phyloP scores from a whole-genome alignment of 768 basidiomycete species.

The Tulasnella calospora region DNA sequence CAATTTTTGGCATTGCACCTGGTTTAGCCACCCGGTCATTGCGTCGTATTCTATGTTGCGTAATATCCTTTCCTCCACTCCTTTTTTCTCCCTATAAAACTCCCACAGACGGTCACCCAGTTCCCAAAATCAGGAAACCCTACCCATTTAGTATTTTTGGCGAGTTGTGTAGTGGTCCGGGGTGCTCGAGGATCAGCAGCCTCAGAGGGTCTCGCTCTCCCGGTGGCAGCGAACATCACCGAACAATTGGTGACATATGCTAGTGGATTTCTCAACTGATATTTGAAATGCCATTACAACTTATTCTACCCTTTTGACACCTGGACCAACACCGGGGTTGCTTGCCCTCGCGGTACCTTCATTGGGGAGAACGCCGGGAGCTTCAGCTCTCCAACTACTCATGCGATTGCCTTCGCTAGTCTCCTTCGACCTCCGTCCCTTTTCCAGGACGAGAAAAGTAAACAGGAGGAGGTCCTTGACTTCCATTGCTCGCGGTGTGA shows the following conservation, averaged over 20 bases:
- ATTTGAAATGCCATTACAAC: neutral
- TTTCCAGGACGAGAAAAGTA: constrained; percentile 45
- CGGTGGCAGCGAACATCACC: neutral
- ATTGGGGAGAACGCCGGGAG: neutral
- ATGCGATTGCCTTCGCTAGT: constrained; percentile 31
- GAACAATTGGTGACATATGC: neutral
- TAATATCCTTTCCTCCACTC: too few relatives aligned
- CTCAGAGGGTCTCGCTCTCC: too few relatives aligned
- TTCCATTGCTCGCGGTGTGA: constrained; percentile 38
- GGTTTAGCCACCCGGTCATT: too few relatives aligned
- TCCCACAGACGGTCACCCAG: too few relatives aligned
- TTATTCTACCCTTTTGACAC: neutral
- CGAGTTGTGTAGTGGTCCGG: too few relatives aligned
- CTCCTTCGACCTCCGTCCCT: constrained; percentile 38
- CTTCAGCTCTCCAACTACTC: neutral
- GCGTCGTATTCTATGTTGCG: too few relatives aligned
- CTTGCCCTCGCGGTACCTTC: neutral
- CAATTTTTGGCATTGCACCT: too few relatives aligned
- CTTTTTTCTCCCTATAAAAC: too few relatives aligned
- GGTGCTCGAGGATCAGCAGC: too few relatives aligned
- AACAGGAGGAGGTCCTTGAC: constrained; percentile 41
- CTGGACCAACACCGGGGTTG: neutral
- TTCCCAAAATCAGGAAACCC: too few relatives aligned
- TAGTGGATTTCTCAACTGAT: neutral
- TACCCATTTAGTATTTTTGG: too few relatives aligned